Evolutionary conservation across 208 protist species (phyloP).

Genomic region (Angomonas desouzai): DNA sequence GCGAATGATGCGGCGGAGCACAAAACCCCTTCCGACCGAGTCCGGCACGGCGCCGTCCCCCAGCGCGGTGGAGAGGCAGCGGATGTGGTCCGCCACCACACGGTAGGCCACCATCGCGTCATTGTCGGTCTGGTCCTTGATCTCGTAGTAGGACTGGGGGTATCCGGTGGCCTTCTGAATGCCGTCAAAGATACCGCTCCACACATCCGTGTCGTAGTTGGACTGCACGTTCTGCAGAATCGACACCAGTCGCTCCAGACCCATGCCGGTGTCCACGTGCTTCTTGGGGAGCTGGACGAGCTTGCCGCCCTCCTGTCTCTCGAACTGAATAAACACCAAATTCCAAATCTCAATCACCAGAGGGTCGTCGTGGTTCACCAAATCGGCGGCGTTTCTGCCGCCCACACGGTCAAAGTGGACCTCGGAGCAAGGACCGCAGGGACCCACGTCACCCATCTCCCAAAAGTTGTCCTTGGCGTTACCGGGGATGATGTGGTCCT

Average conservation of each 20-base stretch:
- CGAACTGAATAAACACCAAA: slow-evolving; percentile 99
- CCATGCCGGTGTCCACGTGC: slow-evolving; percentile 99
- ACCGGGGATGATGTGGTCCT: slow-evolving; percentile 86
- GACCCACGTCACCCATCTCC: slow-evolving; percentile 99
- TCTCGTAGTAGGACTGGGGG: slow-evolving; percentile 80
- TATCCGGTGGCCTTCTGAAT: slow-evolving; percentile 94
- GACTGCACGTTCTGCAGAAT: slow-evolving; percentile 96
- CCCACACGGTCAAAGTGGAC: slow-evolving; percentile 98
- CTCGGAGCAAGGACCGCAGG: slow-evolving; percentile 98
- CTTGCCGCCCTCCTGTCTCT: slow-evolving; percentile 88
- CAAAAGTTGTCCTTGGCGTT: slow-evolving; percentile 99
- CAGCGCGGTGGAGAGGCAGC: slow-evolving; percentile 97
- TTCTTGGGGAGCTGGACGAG: slow-evolving; percentile 87
- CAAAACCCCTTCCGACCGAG: slow-evolving; percentile 94
- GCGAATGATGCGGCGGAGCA: slow-evolving; percentile 97
- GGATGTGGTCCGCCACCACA: slow-evolving; percentile 99
- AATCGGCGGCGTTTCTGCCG: slow-evolving; percentile 90
- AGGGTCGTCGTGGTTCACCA: slow-evolving; percentile 99
- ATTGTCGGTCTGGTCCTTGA: slow-evolving; percentile 69
- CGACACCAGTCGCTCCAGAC: slow-evolving; percentile 96
- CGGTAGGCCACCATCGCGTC: slow-evolving; percentile 96
- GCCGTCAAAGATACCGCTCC: slow-evolving; percentile 94
- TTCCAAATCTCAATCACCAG: slow-evolving; percentile 99
- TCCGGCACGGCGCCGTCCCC: slow-evolving; percentile 96
- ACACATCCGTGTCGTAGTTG: slow-evolving; percentile 99